These are phyloP conservation scores for Xylaria intraflava DNA, from an alignment of 495 filamentous ascomycete genomes.

Conservation along the genomic window DNA sequence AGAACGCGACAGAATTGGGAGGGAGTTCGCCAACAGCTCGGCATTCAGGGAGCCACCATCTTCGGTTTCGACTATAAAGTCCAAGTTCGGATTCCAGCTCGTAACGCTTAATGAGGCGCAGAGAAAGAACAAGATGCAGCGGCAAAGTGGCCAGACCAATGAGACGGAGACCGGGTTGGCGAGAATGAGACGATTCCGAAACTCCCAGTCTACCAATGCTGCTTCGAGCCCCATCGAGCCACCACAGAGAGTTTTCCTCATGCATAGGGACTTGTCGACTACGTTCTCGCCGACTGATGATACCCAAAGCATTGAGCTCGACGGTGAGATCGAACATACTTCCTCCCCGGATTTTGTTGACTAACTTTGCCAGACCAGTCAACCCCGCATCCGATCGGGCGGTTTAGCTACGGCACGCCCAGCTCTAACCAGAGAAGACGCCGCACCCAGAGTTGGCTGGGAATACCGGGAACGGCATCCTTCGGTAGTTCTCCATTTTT, in stretches of 20 bases:
- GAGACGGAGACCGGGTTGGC: slow-evolving; percentile 10
- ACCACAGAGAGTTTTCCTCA: slow-evolving; percentile 1
- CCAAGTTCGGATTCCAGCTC: slow-evolving; percentile 24
- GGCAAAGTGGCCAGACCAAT: slow-evolving; percentile 16
- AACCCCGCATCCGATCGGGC: background rate
- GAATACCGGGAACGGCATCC: background rate
- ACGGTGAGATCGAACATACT: slow-evolving; percentile 3
- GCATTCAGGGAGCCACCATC: background rate
- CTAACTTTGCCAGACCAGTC: background rate
- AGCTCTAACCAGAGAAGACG: no score
- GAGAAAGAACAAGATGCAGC: slow-evolving; percentile 12
- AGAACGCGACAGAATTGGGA: no score
- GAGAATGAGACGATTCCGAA: slow-evolving; percentile 2
- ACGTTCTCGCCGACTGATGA: slow-evolving; percentile 12
- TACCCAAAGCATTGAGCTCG: background rate
- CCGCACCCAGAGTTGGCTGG: background rate
- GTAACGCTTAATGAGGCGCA: slow-evolving; percentile 17
- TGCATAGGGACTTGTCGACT: slow-evolving; percentile 5
- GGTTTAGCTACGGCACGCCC: background rate
- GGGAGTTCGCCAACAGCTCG: background rate
- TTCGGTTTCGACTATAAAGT: background rate
- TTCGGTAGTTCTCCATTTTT: background rate
- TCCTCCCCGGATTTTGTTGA: no score
- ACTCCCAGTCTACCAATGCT: background rate
- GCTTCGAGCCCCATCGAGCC: background rate